These are phyloP conservation scores for Neurospora hispaniola DNA, from an alignment of 495 filamentous ascomycete genomes.

Conservation along the genomic window DNA sequence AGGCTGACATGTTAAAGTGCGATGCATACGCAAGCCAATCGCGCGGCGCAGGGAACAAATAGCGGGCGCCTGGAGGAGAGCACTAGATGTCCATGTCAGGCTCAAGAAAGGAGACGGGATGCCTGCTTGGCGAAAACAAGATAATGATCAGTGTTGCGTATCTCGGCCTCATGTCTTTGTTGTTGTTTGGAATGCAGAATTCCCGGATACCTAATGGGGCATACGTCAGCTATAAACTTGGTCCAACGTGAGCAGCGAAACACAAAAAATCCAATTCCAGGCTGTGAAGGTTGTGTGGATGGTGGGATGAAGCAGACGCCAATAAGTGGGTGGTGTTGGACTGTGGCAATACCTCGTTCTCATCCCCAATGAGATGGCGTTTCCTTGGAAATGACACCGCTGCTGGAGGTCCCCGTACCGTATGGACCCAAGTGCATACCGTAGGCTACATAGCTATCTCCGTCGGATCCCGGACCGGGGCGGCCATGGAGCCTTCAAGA, in stretches of 20 bases:
- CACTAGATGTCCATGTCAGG: background rate
- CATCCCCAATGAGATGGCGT: background rate
- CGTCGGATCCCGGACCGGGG: background rate
- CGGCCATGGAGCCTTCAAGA: background rate
- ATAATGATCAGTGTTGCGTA: background rate
- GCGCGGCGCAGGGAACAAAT: constrained; percentile 5
- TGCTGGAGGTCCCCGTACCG: background rate
- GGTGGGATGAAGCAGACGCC: background rate
- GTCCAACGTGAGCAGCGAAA: background rate
- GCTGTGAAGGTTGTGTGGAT: background rate
- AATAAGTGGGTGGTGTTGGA: background rate
- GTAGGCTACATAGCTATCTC: background rate
- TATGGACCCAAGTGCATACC: background rate
- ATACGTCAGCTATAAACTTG: background rate
- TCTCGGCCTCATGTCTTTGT: background rate
- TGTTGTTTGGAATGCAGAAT: background rate
- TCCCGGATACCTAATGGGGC: background rate
- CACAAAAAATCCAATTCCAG: background rate
- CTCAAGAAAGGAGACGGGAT: constrained; percentile 13
- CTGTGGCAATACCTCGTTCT: background rate
- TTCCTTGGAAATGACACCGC: background rate
- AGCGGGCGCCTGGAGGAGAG: background rate
- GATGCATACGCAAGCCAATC: constrained; percentile 22
- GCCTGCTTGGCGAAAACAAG: constrained; percentile 20
- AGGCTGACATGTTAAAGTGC: background rate